Base-by-base conservation (phyloP, 2,329 filamentous ascomycete genomes). In the Sodiomyces alkalinus region DNA sequence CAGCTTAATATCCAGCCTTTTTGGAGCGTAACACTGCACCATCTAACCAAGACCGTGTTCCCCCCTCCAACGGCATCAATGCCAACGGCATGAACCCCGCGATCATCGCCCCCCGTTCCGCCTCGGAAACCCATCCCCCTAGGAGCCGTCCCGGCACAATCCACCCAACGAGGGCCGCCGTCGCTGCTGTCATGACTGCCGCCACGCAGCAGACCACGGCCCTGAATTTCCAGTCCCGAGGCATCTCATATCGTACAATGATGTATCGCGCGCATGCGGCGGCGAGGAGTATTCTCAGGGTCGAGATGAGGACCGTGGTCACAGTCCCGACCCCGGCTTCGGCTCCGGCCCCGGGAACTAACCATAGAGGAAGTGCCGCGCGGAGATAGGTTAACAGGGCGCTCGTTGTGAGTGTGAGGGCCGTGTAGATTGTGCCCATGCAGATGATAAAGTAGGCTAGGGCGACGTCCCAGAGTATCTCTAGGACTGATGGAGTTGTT, bases 391-490 rank as follows among this genome's bases (percentile, higher is more conserved):
- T 18, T 8, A 44, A 29, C 14, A 40, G 12, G n/a, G 33, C 22
- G 16, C 39, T 35, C 4, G 45, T 39, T 16, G 34, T 11, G 28
- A 48, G 42, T 15, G 39, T 41, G 29, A 51, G 39, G 12, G 36
- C 8, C 28, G 49, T 45, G 33, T 55, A 52, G 27, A 42, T 32
- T 25, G 47, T 37, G 16, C 44, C 44, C 22, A 50, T 39, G 28
- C 46, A 41, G 27, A 50, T 20, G 37, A 51, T 38, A 40, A 52
- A 53, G 31, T 51, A 41, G 19, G 44, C 42, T 9, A 56, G 41
- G 22, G 48, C 45, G 12, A 54, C 36, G 37, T 54, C 47, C 50
- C 51, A 55, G 30, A 55, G 42, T 27, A 54, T 28, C 21, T 53
- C 48, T 28, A 55, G 44, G 19, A 52, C 44, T 5, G 47, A 45